Evolutionary conservation across 441 rosid genomes (phyloP).

Genomic region (Rhodomyrtus psidioides): DNA sequence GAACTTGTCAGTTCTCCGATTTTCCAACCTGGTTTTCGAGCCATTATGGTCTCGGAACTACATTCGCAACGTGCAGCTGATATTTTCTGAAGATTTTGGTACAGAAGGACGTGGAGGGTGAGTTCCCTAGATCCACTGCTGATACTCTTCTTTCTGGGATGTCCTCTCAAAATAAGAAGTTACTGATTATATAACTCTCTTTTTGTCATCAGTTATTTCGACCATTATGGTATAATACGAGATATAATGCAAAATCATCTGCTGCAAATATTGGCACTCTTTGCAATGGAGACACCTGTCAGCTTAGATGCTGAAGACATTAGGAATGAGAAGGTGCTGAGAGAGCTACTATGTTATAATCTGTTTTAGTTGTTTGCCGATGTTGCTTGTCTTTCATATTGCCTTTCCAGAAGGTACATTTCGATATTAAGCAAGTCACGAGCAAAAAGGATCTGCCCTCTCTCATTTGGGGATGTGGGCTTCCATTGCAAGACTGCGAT

Average conservation of each 20-base stretch:
- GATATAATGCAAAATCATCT: slow-evolving; percentile 98
- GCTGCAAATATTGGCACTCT: slow-evolving; percentile 78
- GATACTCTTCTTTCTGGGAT: not conserved
- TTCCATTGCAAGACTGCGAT: not conserved
- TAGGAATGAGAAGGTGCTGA: slow-evolving; percentile 79
- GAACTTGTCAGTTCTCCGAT: slow-evolving; percentile 86
- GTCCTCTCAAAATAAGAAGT: not conserved
- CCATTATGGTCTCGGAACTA: slow-evolving; percentile 90
- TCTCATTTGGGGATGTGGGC: not conserved
- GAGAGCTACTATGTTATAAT: not conserved
- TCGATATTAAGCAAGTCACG: not conserved
- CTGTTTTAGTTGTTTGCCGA: not conserved
- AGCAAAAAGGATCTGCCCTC: not conserved
- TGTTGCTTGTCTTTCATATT: not conserved
- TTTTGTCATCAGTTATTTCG: slow-evolving; percentile 54
- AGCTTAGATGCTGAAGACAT: slow-evolving; percentile 95
- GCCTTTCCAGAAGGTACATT: not conserved
- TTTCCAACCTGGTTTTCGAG: slow-evolving; percentile 86
- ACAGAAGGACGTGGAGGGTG: slow-evolving; percentile 93
- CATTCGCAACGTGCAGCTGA: slow-evolving; percentile 81
- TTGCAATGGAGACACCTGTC: slow-evolving; percentile 96
- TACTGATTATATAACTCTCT: slow-evolving; percentile 1
- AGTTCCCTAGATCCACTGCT: slow-evolving; percentile 7
- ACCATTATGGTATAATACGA: slow-evolving; percentile 81
- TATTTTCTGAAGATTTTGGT: slow-evolving; percentile 93